Conservation (phyloP, 495 filamentous ascomycete genomes). For the Penicillium subrubescens region DNA sequence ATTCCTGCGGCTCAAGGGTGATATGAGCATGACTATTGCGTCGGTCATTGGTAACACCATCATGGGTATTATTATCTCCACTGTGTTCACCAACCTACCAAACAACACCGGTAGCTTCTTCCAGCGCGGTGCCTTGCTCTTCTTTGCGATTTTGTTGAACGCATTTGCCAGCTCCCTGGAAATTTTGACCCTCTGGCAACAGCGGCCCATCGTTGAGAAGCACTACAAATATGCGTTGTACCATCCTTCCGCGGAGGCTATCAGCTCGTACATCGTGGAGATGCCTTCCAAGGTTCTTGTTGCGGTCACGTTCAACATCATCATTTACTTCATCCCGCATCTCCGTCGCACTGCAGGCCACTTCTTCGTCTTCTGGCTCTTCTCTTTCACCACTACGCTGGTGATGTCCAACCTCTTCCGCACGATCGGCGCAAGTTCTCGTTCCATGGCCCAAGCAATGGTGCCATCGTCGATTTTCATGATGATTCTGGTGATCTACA, state of each 20-base stretch:
- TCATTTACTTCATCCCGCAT: conserved; percentile 59
- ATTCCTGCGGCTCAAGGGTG: conserved; percentile 60
- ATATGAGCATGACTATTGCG: conserved; percentile 69
- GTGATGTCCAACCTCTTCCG: conserved; percentile 63
- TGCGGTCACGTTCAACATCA: conserved; percentile 47
- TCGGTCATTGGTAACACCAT: conserved; percentile 68
- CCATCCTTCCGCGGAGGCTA: conserved; percentile 58
- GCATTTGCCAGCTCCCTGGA: conserved; percentile 52
- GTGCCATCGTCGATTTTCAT: conserved; percentile 75
- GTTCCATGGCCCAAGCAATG: conserved; percentile 76
- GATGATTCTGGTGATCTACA: conserved; percentile 75
- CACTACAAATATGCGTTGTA: conserved; percentile 63
- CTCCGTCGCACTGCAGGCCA: conserved; percentile 26
- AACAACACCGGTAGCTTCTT: conserved; percentile 29
- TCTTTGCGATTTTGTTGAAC: conserved; percentile 77
- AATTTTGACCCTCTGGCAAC: conserved; percentile 56
- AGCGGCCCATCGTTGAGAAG: conserved; percentile 64
- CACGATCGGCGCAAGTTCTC: conserved; percentile 70
- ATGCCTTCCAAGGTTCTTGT: conserved; percentile 52
- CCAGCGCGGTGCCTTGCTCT: conserved; percentile 68
- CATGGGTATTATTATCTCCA: conserved; percentile 78
- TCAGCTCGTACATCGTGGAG: conserved; percentile 57
- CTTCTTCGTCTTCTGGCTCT: conserved; percentile 2
- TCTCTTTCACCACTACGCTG: background rate
- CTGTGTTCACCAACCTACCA: conserved; percentile 70